Evolutionary conservation across 371 early-diverging fungal species (phyloP).

Genomic region (Actinomucor elegans): DNA sequence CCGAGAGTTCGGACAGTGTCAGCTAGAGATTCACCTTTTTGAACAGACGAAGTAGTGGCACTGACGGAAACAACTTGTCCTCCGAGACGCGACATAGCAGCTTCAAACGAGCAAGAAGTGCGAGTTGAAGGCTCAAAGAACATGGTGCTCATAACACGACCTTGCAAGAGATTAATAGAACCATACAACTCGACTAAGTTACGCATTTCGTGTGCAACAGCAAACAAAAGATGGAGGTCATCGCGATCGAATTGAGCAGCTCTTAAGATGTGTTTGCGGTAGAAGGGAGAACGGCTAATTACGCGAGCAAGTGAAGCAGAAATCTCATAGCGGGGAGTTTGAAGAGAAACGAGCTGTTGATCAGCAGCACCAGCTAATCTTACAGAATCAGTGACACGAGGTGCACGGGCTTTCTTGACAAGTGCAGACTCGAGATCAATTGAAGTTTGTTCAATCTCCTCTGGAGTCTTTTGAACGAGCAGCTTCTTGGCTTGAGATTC

Average conservation of each 20-base stretch:
- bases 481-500: slow-evolving; percentile 6
- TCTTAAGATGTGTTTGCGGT: slow-evolving; percentile 85
- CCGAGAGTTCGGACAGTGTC: slow-evolving; percentile 96
- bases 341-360: slow-evolving; percentile 36
- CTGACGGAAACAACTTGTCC: slow-evolving; percentile 87
- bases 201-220: slow-evolving; percentile 95
- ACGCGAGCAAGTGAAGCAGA: slow-evolving; percentile 67
- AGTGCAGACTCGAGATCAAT: neutral
- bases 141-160: slow-evolving; percentile 90
- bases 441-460: slow-evolving; percentile 5
- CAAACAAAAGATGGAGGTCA: slow-evolving; percentile 91
- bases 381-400: slow-evolving; percentile 23
- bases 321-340: slow-evolving; percentile 43
- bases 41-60: slow-evolving; percentile 81
- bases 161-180: slow-evolving; percentile 76
- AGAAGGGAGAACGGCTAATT: slow-evolving; percentile 86
- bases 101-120: slow-evolving; percentile 89
- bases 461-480: slow-evolving; percentile 4
- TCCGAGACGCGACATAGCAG: slow-evolving; percentile 94
- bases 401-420: slow-evolving; percentile 8
- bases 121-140: slow-evolving; percentile 97
- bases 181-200: slow-evolving; percentile 89
- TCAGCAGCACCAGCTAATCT: slow-evolving; percentile 41
- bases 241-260: slow-evolving; percentile 89
- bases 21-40: slow-evolving; percentile 93